Evolutionary conservation across 140 eudicot species (phyloP), one percentile per base, ranked within the genome.

Genomic region (Ambrosia hybrid): DNA sequence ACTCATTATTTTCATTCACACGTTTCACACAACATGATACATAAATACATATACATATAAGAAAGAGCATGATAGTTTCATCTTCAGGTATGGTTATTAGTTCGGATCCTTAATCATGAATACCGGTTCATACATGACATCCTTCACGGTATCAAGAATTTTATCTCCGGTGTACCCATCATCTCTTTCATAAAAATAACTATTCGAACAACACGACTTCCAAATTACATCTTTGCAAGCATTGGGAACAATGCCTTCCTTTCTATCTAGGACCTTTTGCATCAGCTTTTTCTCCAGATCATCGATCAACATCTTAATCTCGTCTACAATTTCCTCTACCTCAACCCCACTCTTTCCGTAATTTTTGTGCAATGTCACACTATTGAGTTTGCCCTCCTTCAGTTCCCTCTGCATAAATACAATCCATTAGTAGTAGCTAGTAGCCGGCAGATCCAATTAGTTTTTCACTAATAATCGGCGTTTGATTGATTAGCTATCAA

Each of bases 331-430:
- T 43, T 68, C 62, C 34, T 68, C 71, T 9, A 16, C 56, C 3
- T 4, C 57, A 66, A 8, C 41, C 57, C 15, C 71, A 17, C 39
- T 45, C 15, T 46, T 66, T 17, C 56, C 71, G 16, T 66, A 30
- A 3, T 17, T 65, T 38, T 15, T 65, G 39, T 66, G 71, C 63
- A 68, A 68, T 36, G 62, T 14, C 1, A 68, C 63, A 30, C 51
- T 62, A 68, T 68, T 68, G 13, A 34, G 37, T 34, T 52, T 68
- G 4, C 63, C 73, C 2, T 34, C 51, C 48, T 68, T 33, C 5
- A 68, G 6, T 34, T 68, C 73, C 34, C 73, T 68, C 63, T 52
- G 49, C 73, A 34, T 68, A 5, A 68, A 53, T 41, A 67, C 37
- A 45, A 46, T 30, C 16, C 71, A 16, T 66, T 10, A 66, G 41